phyloP scores from a whole-genome alignment of 345 rosid genomes.

The Citrus glauca region DNA sequence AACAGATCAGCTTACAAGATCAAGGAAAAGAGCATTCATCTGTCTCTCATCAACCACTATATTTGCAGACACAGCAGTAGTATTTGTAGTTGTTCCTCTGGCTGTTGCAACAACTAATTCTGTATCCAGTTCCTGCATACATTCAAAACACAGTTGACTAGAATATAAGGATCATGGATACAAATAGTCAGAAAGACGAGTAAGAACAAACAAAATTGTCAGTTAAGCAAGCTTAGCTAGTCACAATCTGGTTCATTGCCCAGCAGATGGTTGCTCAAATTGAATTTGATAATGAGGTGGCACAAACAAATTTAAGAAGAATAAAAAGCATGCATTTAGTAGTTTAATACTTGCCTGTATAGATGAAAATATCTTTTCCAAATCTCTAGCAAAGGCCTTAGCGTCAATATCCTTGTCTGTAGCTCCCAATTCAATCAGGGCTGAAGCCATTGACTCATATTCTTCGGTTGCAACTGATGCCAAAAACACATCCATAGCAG shows the following conservation, averaged over 20 bases:
- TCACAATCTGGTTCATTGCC: background rate
- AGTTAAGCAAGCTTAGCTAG: background rate
- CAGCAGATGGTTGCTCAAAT: background rate
- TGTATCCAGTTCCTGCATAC: conserved; percentile 77
- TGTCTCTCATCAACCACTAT: conserved; percentile 84
- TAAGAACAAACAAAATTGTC: background rate
- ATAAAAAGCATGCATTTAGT: background rate
- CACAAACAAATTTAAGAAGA: background rate
- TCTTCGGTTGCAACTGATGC: conserved; percentile 79
- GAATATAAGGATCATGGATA: background rate
- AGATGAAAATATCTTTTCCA: conserved; percentile 85
- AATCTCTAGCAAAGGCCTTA: conserved; percentile 82
- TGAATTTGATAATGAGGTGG: background rate
- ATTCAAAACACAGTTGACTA: conserved; percentile 2
- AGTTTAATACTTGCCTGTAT: conserved; percentile 51
- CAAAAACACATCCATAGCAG: conserved; percentile 87
- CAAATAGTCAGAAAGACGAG: background rate
- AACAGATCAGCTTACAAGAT: conserved; percentile 57
- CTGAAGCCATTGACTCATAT: conserved; percentile 88
- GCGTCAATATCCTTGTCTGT: conserved; percentile 78
- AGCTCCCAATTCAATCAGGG: conserved; percentile 96
- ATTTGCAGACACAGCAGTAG: conserved; percentile 89
- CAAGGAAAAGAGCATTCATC: conserved; percentile 96
- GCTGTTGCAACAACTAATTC: conserved; percentile 89
- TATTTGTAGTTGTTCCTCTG: conserved; percentile 52